Conservation (phyloP, 352 stramenopile genomes). For the Pythium dissimile region DNA sequence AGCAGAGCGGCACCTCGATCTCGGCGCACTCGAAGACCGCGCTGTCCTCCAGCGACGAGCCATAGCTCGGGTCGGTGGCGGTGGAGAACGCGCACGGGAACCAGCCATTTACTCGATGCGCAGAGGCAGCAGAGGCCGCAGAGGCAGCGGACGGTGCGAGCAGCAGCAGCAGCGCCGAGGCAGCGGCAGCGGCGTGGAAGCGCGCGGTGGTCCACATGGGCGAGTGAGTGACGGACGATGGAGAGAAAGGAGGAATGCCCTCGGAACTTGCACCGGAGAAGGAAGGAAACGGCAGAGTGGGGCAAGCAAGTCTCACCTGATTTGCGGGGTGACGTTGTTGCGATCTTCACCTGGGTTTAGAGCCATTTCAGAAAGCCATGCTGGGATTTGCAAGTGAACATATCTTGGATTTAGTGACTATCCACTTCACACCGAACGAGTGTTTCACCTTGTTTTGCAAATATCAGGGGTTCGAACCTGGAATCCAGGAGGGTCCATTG, state of each 20-base stretch:
- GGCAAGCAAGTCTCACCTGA: too few relatives aligned
- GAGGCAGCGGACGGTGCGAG: not conserved
- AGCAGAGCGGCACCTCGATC: constrained; percentile 62
- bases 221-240: too few relatives aligned
- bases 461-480: constrained; percentile 1
- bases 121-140: constrained; percentile 14
- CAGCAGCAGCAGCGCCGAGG: too few relatives aligned
- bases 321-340: too few relatives aligned
- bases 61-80: constrained; percentile 8
- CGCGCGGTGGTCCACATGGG: not conserved
- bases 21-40: constrained; percentile 47
- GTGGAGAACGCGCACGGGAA: constrained; percentile 43
- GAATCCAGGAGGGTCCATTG: not conserved
- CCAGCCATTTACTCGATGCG: constrained; percentile 61
- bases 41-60: not conserved
- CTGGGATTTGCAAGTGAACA: too few relatives aligned
- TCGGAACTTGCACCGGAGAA: too few relatives aligned
- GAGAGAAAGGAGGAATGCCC: too few relatives aligned
- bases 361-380: not conserved
- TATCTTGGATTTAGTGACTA: too few relatives aligned
- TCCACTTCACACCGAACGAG: too few relatives aligned
- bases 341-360: not conserved
- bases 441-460: constrained; percentile 6
- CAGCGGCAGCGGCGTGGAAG: not conserved
- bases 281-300: too few relatives aligned